Evolutionary conservation across 441 rosid species (phyloP), one percentile per base, ranked within the genome.

Genomic region (Codiaeum variegatum): DNA sequence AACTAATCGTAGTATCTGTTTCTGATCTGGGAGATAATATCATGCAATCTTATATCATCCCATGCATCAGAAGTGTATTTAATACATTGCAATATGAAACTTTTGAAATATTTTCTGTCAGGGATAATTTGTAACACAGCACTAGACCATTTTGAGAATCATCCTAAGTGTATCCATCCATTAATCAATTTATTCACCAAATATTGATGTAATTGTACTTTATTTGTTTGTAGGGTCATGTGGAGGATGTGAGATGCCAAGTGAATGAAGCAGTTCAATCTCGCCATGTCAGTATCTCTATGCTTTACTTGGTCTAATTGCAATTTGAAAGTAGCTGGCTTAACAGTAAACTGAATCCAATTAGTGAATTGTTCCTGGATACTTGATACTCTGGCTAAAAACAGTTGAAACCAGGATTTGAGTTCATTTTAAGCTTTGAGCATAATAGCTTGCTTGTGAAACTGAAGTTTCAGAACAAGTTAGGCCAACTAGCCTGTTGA

Each of bases 181-280:
- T 8, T 47, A 24, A 23, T 42, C 23, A 55, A 65, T 47, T 31
- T 32, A 36, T 60, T 34, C n/a, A n/a, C 21, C 31, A 75, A 72
- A 55, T 44, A 4, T 54, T 23, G 62, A 66, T 66, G 15, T 64
- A 42, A 40, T 32, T 71, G 34, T 67, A 23, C 62, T 61, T 73
- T 74, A 63, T 73, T 58, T 83, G 40, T 67, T 73, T 79, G 83
- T 68, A 95, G 94, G 99, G 98, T 40, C 91, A 88, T 74, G 95
- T 88, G 71, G 93, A 90, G 81, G 96, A 93, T 62, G 97, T 93
- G 76, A 89, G 88, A 77, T 88, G 90, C 74, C 98, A 93, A 84
- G 96, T 89, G 71, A 88, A 93, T 67, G 98, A 95, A 90, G 96
- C 95, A 29, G 88, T 90, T 24, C 90, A 88, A 79, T 71, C 93